These are phyloP conservation scores for Bolboschoenoplectus hybrid DNA, from an alignment of 202 grass and related monocot genomes.

Conservation along the genomic window DNA sequence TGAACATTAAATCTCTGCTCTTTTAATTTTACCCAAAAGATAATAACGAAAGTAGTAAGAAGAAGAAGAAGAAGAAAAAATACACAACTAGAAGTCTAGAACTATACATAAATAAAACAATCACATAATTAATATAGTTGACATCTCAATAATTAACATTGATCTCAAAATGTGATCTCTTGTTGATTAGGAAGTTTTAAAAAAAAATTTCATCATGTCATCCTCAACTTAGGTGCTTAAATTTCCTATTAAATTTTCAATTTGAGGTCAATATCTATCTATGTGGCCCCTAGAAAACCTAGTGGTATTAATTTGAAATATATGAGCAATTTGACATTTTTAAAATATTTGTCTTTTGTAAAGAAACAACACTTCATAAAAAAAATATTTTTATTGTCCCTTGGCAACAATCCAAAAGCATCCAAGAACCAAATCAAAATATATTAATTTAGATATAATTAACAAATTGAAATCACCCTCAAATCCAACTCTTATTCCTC, in stretches of 20 bases:
- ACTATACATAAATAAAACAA: no score
- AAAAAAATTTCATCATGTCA: neutral
- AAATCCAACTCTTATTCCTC: neutral
- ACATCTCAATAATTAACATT: no score
- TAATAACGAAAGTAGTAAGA: no score
- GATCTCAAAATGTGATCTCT: no score
- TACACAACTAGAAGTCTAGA: no score
- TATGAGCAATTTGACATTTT: neutral
- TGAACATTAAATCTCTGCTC: no score
- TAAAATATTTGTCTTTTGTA: neutral
- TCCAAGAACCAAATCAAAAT: neutral
- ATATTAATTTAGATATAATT: neutral
- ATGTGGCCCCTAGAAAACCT: neutral
- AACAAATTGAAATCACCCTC: conserved; percentile 15
- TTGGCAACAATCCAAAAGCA: neutral
- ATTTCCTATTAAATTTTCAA: neutral
- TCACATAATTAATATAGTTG: no score
- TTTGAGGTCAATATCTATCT: neutral
- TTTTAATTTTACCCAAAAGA: no score
- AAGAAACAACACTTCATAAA: neutral
- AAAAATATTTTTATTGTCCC: neutral
- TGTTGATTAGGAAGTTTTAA: neutral
- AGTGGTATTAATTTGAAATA: neutral
- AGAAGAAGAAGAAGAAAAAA: no score
- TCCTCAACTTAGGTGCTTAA: neutral